phyloP scores from a whole-genome alignment of 768 basidiomycete genomes.

The Clathrus columnatus region DNA sequence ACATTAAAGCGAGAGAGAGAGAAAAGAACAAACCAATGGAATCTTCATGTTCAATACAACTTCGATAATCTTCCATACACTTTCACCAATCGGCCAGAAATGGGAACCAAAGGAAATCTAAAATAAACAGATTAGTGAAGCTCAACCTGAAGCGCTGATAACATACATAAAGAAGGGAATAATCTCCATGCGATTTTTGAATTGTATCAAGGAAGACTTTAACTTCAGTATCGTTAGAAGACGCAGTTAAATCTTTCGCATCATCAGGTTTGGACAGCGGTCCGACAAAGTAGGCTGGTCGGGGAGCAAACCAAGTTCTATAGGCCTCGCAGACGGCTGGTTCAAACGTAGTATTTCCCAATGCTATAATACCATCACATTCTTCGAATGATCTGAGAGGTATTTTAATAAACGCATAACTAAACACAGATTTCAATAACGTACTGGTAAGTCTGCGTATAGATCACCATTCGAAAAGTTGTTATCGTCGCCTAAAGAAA shows the following conservation, averaged over 20 bases:
- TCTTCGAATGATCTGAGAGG: background rate
- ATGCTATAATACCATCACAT: slow-evolving; percentile 16
- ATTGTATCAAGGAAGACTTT: slow-evolving; percentile 14
- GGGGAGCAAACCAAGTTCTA: slow-evolving; percentile 14
- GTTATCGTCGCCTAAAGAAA: background rate
- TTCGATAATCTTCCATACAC: slow-evolving; percentile 16
- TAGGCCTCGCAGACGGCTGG: slow-evolving; percentile 6
- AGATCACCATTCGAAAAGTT: background rate
- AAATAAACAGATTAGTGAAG: background rate
- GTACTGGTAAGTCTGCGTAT: background rate
- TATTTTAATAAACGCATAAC: background rate
- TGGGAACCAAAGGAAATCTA: slow-evolving; percentile 20
- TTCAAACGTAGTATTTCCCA: slow-evolving; percentile 11
- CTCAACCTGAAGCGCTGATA: background rate
- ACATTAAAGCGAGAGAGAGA: background rate
- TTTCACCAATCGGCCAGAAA: slow-evolving; percentile 16
- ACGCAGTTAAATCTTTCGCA: slow-evolving; percentile 1
- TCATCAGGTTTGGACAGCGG: slow-evolving; percentile 8
- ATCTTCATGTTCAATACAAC: slow-evolving; percentile 16
- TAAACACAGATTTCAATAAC: no score
- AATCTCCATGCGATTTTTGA: slow-evolving; percentile 10
- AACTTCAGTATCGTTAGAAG: slow-evolving; percentile 11
- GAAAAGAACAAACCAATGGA: slow-evolving; percentile 17
- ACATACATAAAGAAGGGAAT: slow-evolving; percentile 18
- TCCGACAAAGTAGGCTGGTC: slow-evolving; percentile 12